phyloP scores from a whole-genome alignment of 768 basidiomycete species.

The Tremella fuciformis region DNA sequence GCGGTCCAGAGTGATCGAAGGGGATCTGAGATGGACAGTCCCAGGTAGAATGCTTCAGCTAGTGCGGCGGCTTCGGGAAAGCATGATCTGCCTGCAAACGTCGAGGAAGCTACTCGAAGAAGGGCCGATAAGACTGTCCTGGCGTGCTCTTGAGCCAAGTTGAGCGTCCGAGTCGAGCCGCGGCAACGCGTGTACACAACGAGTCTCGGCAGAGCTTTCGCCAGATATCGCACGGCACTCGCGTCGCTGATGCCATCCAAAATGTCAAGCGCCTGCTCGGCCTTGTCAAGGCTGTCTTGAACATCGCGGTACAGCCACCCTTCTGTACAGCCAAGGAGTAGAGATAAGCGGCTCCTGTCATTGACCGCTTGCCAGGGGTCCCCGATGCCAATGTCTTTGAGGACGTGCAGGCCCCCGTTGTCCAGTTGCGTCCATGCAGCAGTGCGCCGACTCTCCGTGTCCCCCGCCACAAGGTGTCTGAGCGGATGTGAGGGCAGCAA shows the following conservation, averaged over 20 bases:
- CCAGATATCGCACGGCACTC: slow-evolving; percentile 7
- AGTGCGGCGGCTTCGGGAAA: neutral
- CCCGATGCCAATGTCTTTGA: slow-evolving; percentile 2
- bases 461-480: neutral
- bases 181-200: slow-evolving; percentile 3
- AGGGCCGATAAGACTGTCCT: slow-evolving; percentile 7
- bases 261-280: slow-evolving; percentile 28
- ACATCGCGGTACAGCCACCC: neutral
- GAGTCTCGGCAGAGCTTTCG: slow-evolving; percentile 15
- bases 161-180: slow-evolving; percentile 12
- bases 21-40: too few relatives aligned
- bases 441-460: neutral
- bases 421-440: slow-evolving; percentile 25
- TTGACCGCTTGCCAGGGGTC: slow-evolving; percentile 16
- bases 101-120: neutral
- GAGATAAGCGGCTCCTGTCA: slow-evolving; percentile 20
- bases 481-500: slow-evolving; percentile 25
- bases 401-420: slow-evolving; percentile 11
- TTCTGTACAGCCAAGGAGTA: slow-evolving; percentile 18
- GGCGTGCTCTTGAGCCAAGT: slow-evolving; percentile 2
- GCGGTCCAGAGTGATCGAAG: too few relatives aligned
- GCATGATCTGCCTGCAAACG: slow-evolving; percentile 3
- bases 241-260: slow-evolving; percentile 8
- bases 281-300: neutral
- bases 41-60: neutral